Evolutionary conservation across 768 basidiomycete genomes (phyloP), one percentile per base, ranked within the genome.

Genomic region (Leccinum subtestaceum): DNA sequence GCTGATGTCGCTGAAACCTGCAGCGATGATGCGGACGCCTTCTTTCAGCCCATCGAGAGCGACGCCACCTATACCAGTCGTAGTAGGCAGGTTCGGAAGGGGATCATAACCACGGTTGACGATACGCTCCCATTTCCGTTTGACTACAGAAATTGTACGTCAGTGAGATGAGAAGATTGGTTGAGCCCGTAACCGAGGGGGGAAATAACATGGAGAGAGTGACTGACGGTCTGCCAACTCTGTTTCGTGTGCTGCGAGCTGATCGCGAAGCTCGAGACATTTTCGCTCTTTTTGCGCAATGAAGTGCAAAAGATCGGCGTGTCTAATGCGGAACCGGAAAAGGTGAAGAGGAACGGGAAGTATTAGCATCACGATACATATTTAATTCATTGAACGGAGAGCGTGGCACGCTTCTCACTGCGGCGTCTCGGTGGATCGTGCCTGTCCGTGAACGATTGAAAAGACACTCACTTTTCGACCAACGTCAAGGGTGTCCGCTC

Each of bases 271-370:
- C 58, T 94, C 91, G 43, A 93, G 81, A 64, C 89, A 92, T 70
- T 85, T 88, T 0, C 88, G 83, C 70, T 93, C 92, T 63, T 93
- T 93, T 73, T 92, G 90, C 0, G 92, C 91, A 53, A 94, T 94
- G 59, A 88, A 87, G 31, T 82, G 87, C n/a, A 93, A 75, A 2
- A 94, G 75, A 56, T 93, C 91, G 6, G 87, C 84, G 65, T 94
- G 89, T 66, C 92, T 93, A 61, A 31, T 55, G 23, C 45, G 29
- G 23, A 4, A 23, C 10, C 32, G 38, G 52, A 19, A 48, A 25
- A 25, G 17, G 6, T 10, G 1, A 11, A 40, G 15, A 23, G 2
- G 3, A 19, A 29, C 15, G 4, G n/a, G 12, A 15, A 29, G 27
- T 53, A 19, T n/a, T 32, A 32, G n/a, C 25, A 19, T 6, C 12